Conservation (phyloP, 495 filamentous ascomycete genomes). For the Lasiosphaeria hispida region DNA sequence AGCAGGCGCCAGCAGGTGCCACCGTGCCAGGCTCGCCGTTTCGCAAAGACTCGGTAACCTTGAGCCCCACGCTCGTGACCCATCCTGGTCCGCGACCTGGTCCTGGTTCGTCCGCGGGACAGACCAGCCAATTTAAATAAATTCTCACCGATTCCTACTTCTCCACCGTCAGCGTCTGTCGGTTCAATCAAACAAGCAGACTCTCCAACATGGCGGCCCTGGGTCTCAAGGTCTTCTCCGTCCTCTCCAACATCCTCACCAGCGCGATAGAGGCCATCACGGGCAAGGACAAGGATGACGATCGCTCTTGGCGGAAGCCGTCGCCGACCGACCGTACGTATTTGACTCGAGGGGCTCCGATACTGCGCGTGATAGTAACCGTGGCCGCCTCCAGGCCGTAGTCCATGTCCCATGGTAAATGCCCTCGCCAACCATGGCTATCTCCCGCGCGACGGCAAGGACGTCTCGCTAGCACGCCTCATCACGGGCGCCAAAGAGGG, state of each 20-base stretch:
- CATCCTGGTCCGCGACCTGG: too few species aligned
- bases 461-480: conserved; percentile 27
- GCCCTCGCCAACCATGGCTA: conserved; percentile 58
- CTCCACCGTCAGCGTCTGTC: too few species aligned
- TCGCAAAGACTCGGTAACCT: too few species aligned
- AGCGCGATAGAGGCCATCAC: conserved; percentile 3
- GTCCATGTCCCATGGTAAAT: conserved; percentile 55
- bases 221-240: not conserved
- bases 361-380: not conserved
- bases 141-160: too few species aligned
- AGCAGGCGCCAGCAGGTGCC: too few species aligned
- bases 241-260: conserved; percentile 10
- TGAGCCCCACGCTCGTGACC: too few species aligned
- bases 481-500: conserved; percentile 24
- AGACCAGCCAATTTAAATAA: too few species aligned
- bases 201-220: conserved; percentile 3
- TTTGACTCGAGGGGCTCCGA: not conserved
- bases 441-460: conserved; percentile 51
- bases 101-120: too few species aligned
- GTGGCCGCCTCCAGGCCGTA: conserved; percentile 20
- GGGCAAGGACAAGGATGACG: conserved; percentile 4
- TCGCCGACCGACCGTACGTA: conserved; percentile 15
- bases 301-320: conserved; percentile 18
- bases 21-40: too few species aligned
- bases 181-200: too few species aligned